phyloP scores from a whole-genome alignment of 78 protist genomes.

The Creolimax fragrantissima region DNA sequence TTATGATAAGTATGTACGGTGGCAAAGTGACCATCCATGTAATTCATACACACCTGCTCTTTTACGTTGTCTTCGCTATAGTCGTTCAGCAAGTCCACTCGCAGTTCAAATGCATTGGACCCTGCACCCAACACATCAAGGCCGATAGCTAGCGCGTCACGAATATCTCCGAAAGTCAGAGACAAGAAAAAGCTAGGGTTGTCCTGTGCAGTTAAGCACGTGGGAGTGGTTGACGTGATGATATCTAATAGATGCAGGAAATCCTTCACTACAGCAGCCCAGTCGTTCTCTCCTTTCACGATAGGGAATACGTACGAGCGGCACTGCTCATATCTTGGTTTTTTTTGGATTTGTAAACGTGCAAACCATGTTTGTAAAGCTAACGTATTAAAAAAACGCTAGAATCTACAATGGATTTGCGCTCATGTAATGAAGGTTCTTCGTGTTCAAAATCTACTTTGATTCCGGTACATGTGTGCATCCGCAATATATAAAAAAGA shows the following conservation, averaged over 20 bases:
- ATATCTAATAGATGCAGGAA: neutral
- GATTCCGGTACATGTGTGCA: no score
- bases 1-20: no score
- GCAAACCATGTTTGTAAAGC: no score
- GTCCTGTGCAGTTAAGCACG: neutral
- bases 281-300: neutral
- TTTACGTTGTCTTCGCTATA: neutral
- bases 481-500: no score
- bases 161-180: neutral
- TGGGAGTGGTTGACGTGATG: neutral
- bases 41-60: neutral
- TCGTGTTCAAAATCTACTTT: no score
- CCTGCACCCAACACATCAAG: conserved; percentile 14
- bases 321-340: neutral
- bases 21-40: no score
- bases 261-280: neutral
- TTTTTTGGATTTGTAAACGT: no score
- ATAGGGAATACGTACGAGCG: neutral
- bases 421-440: no score
- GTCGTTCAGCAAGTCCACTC: conserved; percentile 41
- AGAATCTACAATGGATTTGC: no score
- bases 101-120: conserved; percentile 44
- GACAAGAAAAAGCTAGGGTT: neutral
- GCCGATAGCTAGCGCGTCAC: neutral
- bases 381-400: no score